Evolutionary conservation across 768 basidiomycete species (phyloP).

Genomic region (Tylopilus rubrobrunneus): DNA sequence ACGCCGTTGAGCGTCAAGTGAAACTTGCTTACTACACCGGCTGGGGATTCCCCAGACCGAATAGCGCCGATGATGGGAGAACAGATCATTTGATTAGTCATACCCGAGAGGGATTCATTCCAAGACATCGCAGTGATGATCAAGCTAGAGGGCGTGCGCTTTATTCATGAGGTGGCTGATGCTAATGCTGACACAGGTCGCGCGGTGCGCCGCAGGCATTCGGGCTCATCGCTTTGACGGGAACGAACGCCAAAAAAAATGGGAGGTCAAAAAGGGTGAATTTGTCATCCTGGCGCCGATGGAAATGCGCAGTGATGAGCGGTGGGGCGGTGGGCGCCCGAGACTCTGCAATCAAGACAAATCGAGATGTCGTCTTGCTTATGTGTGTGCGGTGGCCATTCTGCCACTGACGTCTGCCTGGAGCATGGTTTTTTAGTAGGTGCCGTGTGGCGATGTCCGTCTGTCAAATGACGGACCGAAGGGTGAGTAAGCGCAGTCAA

Average conservation of each 20-base stretch:
- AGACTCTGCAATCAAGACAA: background rate
- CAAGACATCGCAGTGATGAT: constrained; percentile 75
- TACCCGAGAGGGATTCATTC: too few relatives aligned
- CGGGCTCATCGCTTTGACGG: constrained; percentile 73
- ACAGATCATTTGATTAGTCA: constrained; percentile 61
- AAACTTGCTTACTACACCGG: constrained; percentile 4
- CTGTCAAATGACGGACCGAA: constrained; percentile 71
- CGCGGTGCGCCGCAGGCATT: constrained; percentile 35
- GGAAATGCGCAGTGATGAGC: constrained; percentile 41
- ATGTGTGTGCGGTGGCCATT: constrained; percentile 25
- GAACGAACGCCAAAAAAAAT: too few relatives aligned
- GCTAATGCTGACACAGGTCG: background rate
- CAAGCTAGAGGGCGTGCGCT: constrained; percentile 59
- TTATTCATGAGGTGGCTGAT: constrained; percentile 1
- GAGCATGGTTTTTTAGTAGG: constrained; percentile 18
- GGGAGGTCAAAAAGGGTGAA: constrained; percentile 40
- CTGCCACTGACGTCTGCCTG: background rate
- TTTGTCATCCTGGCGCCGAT: constrained; percentile 58
- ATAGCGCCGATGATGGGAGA: constrained; percentile 64
- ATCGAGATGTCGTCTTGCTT: background rate
- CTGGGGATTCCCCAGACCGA: background rate
- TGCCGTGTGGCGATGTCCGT: constrained; percentile 53
- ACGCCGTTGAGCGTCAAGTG: background rate
- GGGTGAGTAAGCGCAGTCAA: constrained; percentile 35
- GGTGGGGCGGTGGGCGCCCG: constrained; percentile 32